phyloP scores from a whole-genome alignment of 371 early-diverging fungal species.

The Circinella minor region DNA sequence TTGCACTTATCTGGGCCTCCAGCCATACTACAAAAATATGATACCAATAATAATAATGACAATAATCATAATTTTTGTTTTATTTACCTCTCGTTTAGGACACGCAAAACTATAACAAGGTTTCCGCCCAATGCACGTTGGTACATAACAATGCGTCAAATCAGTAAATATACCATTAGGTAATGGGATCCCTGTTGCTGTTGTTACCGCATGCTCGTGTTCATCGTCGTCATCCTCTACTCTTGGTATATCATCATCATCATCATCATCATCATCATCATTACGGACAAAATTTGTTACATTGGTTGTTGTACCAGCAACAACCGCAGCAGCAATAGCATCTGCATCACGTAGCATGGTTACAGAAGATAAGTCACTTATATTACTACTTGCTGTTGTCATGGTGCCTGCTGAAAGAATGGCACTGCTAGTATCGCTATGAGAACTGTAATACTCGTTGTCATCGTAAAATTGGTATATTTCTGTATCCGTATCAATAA shows the following conservation, averaged over 20 bases:
- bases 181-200: background rate
- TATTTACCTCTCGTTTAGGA: conserved; percentile 42
- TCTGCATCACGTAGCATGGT: conserved; percentile 9
- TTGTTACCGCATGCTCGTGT: background rate
- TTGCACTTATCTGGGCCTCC: too few species aligned
- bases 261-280: too few species aligned
- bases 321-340: conserved; percentile 4
- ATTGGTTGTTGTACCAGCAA: background rate
- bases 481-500: conserved; percentile 74
- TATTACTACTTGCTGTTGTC: conserved; percentile 12
- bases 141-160: conserved; percentile 57
- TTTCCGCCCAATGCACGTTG: conserved; percentile 73
- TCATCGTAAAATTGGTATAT: conserved; percentile 72
- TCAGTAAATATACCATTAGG: conserved; percentile 50
- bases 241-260: background rate
- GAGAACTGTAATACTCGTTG: conserved; percentile 4
- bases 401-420: conserved; percentile 12
- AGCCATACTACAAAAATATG: too few species aligned
- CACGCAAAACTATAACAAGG: conserved; percentile 85
- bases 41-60: background rate
- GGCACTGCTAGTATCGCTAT: conserved; percentile 14
- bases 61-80: background rate
- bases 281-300: background rate
- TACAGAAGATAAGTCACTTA: conserved; percentile 7
- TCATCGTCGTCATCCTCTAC: background rate